phyloP scores from a whole-genome alignment of 2,329 filamentous ascomycete genomes.

The Endothia cerciana region DNA sequence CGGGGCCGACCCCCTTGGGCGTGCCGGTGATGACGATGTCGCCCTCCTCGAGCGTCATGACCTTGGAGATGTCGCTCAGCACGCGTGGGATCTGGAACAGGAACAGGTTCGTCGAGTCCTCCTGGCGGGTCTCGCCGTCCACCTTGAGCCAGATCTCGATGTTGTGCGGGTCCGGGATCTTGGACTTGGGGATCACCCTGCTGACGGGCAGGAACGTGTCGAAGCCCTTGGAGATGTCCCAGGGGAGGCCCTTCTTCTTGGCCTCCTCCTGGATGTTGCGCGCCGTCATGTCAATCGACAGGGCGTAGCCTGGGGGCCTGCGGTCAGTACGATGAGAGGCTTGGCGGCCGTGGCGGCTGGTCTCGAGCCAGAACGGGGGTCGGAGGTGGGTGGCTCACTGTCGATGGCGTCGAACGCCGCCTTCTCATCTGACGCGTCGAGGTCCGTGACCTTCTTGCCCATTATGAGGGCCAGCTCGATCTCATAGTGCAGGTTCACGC shows the following conservation, averaged over 20 bases:
- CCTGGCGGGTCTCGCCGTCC: conserved; percentile 77
- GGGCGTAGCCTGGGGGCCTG: conserved; percentile 69
- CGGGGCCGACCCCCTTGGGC: conserved; percentile 90
- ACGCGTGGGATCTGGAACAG: conserved; percentile 88
- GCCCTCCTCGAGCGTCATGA: conserved; percentile 91
- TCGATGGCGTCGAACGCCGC: conserved; percentile 82
- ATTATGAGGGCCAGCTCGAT: conserved; percentile 92
- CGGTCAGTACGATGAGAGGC: not conserved
- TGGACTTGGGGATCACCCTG: conserved; percentile 76
- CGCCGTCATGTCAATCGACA: conserved; percentile 96
- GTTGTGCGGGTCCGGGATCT: conserved; percentile 85
- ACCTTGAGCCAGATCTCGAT: conserved; percentile 85
- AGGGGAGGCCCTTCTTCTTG: conserved; percentile 95
- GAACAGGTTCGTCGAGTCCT: conserved; percentile 92
- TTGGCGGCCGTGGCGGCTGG: no score
- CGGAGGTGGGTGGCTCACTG: conserved; percentile 52
- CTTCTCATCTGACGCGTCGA: conserved; percentile 73
- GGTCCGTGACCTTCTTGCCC: conserved; percentile 76
- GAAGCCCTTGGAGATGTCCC: conserved; percentile 96
- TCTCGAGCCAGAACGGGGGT: not conserved
- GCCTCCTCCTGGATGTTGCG: conserved; percentile 95
- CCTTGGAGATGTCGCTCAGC: conserved; percentile 87
- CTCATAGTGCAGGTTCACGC: conserved; percentile 90
- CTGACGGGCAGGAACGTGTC: conserved; percentile 95
- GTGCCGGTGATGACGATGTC: conserved; percentile 97